A percentile compares a stretch with the other conserved stretches of the same genome.
phyloP scores from a whole-genome alignment of 1,139 yeast genomes.

The Pichia sp. region DNA sequence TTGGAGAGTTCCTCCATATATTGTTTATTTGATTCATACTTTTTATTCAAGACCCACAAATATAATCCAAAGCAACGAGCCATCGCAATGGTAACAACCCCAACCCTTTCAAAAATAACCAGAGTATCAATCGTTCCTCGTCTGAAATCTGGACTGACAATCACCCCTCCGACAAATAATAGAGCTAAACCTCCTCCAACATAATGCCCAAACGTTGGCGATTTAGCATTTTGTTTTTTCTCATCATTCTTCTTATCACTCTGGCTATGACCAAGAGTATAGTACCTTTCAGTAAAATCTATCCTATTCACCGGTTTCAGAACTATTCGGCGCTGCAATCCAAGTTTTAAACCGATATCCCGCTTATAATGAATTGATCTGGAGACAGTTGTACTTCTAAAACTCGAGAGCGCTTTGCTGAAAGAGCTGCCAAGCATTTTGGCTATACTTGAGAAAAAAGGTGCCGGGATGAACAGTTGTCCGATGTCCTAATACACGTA shows the following conservation, averaged over 20 bases:
- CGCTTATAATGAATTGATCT: neutral
- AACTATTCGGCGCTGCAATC: neutral
- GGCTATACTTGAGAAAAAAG: neutral
- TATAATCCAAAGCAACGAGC: slow-evolving; percentile 61
- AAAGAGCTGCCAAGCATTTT: neutral
- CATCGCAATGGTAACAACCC: slow-evolving; percentile 63
- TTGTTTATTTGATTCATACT: slow-evolving; percentile 46
- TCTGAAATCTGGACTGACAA: slow-evolving; percentile 22
- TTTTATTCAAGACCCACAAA: slow-evolving; percentile 46
- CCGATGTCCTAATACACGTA: too few relatives aligned
- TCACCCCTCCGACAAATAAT: slow-evolving; percentile 22
- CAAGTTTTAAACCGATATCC: neutral
- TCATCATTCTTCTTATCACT: neutral
- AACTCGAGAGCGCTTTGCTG: neutral
- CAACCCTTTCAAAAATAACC: slow-evolving; percentile 50
- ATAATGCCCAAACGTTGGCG: slow-evolving; percentile 14
- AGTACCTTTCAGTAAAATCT: neutral
- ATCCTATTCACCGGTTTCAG: neutral
- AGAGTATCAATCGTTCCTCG: slow-evolving; percentile 24
- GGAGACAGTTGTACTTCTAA: neutral
- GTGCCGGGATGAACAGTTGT: too few relatives aligned
- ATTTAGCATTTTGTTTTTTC: neutral
- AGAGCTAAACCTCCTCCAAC: slow-evolving; percentile 23
- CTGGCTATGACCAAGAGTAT: neutral
- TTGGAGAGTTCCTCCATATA: slow-evolving; percentile 50